A percentile compares a stretch with the other conserved stretches of the same genome.
Evolutionary conservation across 2,329 filamentous ascomycete genomes (phyloP).

Genomic region (Fusarium sp.): DNA sequence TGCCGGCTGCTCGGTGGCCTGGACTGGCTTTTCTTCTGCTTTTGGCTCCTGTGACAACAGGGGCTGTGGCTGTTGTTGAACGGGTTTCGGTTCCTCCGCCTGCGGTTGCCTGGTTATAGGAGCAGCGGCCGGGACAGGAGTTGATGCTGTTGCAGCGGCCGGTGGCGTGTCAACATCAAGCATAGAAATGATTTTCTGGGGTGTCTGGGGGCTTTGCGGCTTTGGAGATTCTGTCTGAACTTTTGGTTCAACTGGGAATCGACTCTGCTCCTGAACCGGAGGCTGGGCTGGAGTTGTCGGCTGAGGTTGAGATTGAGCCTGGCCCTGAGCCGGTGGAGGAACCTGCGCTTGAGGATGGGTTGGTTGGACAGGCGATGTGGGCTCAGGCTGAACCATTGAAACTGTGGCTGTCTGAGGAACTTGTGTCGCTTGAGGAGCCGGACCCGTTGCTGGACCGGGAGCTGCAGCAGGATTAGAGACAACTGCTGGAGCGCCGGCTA

Average conservation of each 20-base stretch:
- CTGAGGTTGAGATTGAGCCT: background rate
- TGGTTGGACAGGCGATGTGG: constrained; percentile 1
- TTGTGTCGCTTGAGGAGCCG: background rate
- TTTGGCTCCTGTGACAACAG: constrained; percentile 1
- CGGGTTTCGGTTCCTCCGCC: background rate
- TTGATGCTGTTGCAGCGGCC: background rate
- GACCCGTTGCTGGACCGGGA: background rate
- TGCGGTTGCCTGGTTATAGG: constrained; percentile 4
- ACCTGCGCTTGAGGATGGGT: constrained; percentile 1
- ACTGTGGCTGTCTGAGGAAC: constrained; percentile 16
- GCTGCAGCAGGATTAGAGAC: constrained; percentile 4
- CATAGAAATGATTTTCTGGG: constrained; percentile 26
- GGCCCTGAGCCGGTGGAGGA: background rate
- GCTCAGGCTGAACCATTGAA: constrained; percentile 14
- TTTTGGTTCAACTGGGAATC: background rate
- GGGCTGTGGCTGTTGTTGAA: background rate
- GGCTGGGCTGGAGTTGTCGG: background rate
- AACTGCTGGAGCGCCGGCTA: constrained; percentile 18
- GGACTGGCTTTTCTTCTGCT: background rate
- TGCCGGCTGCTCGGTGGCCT: constrained; percentile 8
- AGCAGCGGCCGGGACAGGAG: background rate
- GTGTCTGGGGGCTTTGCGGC: background rate
- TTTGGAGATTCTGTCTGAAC: background rate
- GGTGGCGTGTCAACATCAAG: constrained; percentile 18
- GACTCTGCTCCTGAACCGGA: background rate